These are phyloP conservation scores for Tanacetum coccineum DNA, from an alignment of 129 eudicot species.

Conservation along the genomic window DNA sequence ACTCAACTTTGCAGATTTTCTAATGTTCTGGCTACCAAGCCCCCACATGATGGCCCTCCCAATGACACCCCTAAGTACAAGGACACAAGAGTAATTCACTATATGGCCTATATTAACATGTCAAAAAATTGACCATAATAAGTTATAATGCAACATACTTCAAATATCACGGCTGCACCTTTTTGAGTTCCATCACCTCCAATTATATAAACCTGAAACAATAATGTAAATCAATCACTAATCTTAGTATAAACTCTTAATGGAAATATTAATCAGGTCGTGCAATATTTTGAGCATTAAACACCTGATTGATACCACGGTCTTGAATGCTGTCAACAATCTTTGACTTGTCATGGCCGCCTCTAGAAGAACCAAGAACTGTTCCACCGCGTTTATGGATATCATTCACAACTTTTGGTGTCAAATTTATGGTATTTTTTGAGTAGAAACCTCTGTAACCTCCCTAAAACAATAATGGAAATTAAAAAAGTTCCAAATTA, in stretches of 20 bases:
- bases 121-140: background rate
- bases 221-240: conserved; percentile 19
- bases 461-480: conserved; percentile 44
- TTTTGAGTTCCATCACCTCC: conserved; percentile 90
- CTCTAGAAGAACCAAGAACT: conserved; percentile 79
- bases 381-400: conserved; percentile 98
- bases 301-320: conserved; percentile 89
- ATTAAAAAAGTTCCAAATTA: background rate
- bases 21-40: too few relatives aligned
- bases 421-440: conserved; percentile 55
- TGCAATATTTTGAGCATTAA: conserved; percentile 9
- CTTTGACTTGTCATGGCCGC: conserved; percentile 78
- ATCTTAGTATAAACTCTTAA: conserved; percentile 2
- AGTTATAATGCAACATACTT: conserved; percentile 42
- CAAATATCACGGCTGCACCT: conserved; percentile 73
- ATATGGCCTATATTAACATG: background rate
- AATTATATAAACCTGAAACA: conserved; percentile 70
- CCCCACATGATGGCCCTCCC: conserved; percentile 7
- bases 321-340: conserved; percentile 94
- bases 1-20: too few relatives aligned
- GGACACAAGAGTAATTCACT: too few relatives aligned
- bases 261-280: background rate
- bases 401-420: conserved; percentile 72
- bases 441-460: conserved; percentile 93
- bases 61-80: conserved; percentile 5